phyloP scores from a whole-genome alignment of 257 asterid species.

The Solanum sparsipilum region DNA sequence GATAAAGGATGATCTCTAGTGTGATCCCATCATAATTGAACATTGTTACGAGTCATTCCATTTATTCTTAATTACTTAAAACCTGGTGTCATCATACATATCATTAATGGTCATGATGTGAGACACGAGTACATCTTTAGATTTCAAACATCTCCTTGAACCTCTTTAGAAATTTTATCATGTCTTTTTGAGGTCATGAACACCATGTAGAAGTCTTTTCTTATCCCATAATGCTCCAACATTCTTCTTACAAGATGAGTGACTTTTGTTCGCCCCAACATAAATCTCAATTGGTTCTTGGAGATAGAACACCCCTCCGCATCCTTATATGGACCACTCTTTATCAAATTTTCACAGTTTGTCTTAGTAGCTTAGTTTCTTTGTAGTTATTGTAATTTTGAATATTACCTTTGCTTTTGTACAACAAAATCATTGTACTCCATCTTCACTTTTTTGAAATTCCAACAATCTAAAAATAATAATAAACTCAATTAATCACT shows the following conservation, averaged over 20 bases:
- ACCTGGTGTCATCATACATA: not conserved
- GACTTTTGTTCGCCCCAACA: not conserved
- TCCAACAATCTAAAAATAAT: not conserved
- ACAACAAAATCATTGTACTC: not conserved
- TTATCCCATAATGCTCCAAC: too few relatives aligned
- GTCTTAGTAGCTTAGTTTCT: too few relatives aligned
- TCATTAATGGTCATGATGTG: not conserved
- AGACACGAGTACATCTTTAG: not conserved
- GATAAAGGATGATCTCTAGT: accelerated
- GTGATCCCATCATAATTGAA: not conserved
- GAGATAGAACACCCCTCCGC: not conserved
- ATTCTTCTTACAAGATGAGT: too few relatives aligned
- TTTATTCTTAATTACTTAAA: not conserved
- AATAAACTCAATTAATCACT: not conserved
- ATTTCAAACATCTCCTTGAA: not conserved
- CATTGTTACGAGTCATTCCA: not conserved
- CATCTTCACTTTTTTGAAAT: too few relatives aligned
- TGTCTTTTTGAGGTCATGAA: not conserved
- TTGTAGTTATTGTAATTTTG: too few relatives aligned
- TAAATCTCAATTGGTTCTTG: not conserved
- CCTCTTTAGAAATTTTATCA: not conserved
- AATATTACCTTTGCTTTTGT: too few relatives aligned
- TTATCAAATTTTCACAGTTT: too few relatives aligned
- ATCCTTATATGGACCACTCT: too few relatives aligned
- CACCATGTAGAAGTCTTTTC: too few relatives aligned